Evolutionary conservation across 805 yeast genomes (phyloP).

Genomic region (Kodamaea fukazawae): DNA sequence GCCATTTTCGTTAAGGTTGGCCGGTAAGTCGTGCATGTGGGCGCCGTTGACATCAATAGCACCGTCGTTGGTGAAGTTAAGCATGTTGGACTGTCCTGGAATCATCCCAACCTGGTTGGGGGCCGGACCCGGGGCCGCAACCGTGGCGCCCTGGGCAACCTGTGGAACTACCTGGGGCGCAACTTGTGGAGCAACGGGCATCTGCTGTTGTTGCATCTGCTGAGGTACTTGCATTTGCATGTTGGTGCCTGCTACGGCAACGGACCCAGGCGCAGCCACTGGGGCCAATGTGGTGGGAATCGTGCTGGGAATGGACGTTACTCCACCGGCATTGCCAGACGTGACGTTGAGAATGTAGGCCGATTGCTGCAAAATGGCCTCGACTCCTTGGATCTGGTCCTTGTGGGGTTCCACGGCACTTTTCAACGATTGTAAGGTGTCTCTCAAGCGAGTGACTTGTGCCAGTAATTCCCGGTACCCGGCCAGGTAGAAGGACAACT

Average conservation of each 20-base stretch:
- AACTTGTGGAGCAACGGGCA: not conserved
- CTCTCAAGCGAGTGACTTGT: constrained; percentile 57
- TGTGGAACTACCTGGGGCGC: not conserved
- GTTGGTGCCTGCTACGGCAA: not conserved
- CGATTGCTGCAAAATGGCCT: constrained; percentile 31
- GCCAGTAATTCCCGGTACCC: constrained; percentile 66
- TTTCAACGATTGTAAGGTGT: constrained; percentile 52
- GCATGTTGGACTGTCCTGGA: too few relatives aligned
- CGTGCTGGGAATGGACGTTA: constrained; percentile 35
- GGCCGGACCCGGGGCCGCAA: too few relatives aligned
- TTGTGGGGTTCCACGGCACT: constrained; percentile 49
- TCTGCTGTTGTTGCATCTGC: constrained; percentile 4
- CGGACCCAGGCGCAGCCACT: constrained; percentile 1
- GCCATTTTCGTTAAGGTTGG: constrained; percentile 8
- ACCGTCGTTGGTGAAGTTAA: not conserved
- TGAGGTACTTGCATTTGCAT: constrained; percentile 4
- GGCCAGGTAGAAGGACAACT: constrained; percentile 62
- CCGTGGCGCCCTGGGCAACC: not conserved
- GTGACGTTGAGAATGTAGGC: constrained; percentile 28
- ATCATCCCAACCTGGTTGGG: too few relatives aligned
- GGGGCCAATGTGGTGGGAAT: constrained; percentile 35
- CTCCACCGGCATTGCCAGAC: constrained; percentile 20
- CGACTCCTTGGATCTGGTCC: constrained; percentile 22
- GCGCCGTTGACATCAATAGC: constrained; percentile 4
- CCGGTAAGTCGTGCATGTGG: constrained; percentile 9